Evolutionary conservation across 495 filamentous ascomycete genomes (phyloP).

Genomic region (Tetracladium marchalianum): DNA sequence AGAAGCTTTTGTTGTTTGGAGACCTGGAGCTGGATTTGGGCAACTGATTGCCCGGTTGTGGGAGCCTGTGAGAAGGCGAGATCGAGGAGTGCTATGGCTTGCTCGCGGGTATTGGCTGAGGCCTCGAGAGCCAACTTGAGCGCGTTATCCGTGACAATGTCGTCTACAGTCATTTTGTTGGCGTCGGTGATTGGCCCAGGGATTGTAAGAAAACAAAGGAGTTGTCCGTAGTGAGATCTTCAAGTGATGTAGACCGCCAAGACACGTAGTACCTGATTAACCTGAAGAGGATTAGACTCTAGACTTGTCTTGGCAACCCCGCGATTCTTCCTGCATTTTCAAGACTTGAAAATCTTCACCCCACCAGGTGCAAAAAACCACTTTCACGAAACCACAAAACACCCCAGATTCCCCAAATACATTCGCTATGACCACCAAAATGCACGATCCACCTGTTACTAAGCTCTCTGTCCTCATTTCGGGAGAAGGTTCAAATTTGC

Average conservation of each 20-base stretch:
- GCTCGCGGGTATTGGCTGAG: slow-evolving; percentile 57
- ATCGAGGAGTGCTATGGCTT: slow-evolving; percentile 65
- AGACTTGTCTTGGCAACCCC: not conserved
- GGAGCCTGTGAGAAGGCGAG: slow-evolving; percentile 20
- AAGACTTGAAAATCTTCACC: not conserved
- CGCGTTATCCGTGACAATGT: slow-evolving; percentile 59
- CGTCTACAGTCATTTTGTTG: slow-evolving; percentile 33
- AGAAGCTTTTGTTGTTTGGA: slow-evolving; percentile 74
- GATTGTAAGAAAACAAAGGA: too few relatives aligned
- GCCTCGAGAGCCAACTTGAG: slow-evolving; percentile 62
- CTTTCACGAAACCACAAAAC: not conserved
- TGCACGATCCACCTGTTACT: slow-evolving; percentile 9
- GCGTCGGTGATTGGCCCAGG: too few relatives aligned
- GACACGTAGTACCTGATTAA: too few relatives aligned
- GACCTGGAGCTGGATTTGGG: slow-evolving; percentile 48
- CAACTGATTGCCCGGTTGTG: slow-evolving; percentile 26
- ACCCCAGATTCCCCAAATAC: not conserved
- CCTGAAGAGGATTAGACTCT: too few relatives aligned
- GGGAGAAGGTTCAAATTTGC: slow-evolving; percentile 79
- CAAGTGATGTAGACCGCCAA: too few relatives aligned
- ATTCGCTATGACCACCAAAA: not conserved
- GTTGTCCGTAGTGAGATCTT: too few relatives aligned
- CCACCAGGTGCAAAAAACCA: not conserved
- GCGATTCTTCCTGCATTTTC: not conserved
- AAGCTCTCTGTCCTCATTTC: slow-evolving; percentile 41